Evolutionary conservation across 371 early-diverging fungal species (phyloP), one percentile per base, ranked within the genome.

Genomic region (Mucor velutinosus): DNA sequence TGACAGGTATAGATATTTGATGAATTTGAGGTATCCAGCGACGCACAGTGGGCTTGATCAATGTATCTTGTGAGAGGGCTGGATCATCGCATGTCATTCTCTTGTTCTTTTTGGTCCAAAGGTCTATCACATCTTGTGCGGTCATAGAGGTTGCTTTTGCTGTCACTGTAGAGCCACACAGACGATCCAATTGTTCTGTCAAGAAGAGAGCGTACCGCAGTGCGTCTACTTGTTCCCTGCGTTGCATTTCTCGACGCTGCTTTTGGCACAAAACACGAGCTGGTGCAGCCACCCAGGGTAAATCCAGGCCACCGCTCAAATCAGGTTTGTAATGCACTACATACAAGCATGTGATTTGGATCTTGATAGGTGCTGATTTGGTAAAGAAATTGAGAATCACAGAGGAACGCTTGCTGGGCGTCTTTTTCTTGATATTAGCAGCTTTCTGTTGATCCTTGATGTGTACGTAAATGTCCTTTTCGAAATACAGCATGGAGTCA

Each of bases 381-480:
- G 64, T 65, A 32, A 71, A 75, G 30, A 75, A 68, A 27, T 71
- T 75, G 21, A 64, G 49, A 62, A 75, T 59, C 47, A 72, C 45
- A 71, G 73, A 64, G 71, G 55, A 65, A 4, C 82, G 75, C 30
- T 77, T 74, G 78, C 30, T 67, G 21, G 69, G 43, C 69, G 73
- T 33, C 74, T 73, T 45, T 79, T 76, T 67, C 76, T 85, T 56
- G 33, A 73, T 63, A 7, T 19, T 63, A 15, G 73, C 64, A 11
- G 73, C 69, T 66, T 69, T 69, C 57, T 21, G 71, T 21, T 85
- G 81, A 19, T 83, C 87, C 58, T 84, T 82, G 65, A 87, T 86
- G 65, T 80, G 79, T 0, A 83, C 77, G 7, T 79, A 79, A 49
- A 89, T 69, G 55, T 88, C 88, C 76, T 81, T 86, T n/a, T 73